These are phyloP conservation scores for Ceratocystis colombiana DNA, from an alignment of 2,329 filamentous ascomycete species.

Conservation along the genomic window DNA sequence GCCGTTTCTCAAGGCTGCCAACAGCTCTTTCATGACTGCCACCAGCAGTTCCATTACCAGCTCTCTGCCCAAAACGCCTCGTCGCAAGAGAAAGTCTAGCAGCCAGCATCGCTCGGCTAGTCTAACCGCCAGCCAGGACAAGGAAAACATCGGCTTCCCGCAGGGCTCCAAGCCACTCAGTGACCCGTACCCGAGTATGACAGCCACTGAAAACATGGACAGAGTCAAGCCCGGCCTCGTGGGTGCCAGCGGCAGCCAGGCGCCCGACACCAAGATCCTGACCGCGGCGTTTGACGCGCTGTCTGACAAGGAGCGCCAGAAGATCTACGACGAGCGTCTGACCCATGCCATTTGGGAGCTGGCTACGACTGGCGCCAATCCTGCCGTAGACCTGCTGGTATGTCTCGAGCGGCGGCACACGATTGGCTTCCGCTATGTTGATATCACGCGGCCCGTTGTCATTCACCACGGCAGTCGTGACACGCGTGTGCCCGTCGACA, in stretches of 20 bases:
- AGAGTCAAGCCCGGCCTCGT: constrained; percentile 34
- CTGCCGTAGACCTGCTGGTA: constrained; percentile 82
- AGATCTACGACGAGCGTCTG: constrained; percentile 69
- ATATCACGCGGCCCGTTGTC: constrained; percentile 81
- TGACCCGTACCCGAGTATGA: constrained; percentile 26
- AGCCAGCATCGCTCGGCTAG: constrained; percentile 29
- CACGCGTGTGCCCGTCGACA: constrained; percentile 84
- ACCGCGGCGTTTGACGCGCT: constrained; percentile 50
- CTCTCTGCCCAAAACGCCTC: constrained; percentile 57
- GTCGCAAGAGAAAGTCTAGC: constrained; percentile 40
- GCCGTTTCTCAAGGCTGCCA: constrained; percentile 83
- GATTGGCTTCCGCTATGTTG: constrained; percentile 93
- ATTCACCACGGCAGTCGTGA: constrained; percentile 92
- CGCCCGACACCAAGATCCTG: constrained; percentile 32
- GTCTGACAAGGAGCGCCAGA: constrained; percentile 61
- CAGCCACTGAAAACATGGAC: constrained; percentile 42
- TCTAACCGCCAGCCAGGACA: constrained; percentile 35
- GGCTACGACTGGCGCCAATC: constrained; percentile 83
- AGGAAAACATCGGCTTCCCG: constrained; percentile 39
- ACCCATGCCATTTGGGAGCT: constrained; percentile 93
- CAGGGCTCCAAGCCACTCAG: constrained; percentile 24
- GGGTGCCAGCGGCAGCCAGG: constrained; percentile 24
- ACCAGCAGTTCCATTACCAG: constrained; percentile 79
- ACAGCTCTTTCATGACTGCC: constrained; percentile 87
- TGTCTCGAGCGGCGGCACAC: constrained; percentile 83